Conservation (phyloP, 140 eudicot genomes). For the Senecio squalidus region DNA sequence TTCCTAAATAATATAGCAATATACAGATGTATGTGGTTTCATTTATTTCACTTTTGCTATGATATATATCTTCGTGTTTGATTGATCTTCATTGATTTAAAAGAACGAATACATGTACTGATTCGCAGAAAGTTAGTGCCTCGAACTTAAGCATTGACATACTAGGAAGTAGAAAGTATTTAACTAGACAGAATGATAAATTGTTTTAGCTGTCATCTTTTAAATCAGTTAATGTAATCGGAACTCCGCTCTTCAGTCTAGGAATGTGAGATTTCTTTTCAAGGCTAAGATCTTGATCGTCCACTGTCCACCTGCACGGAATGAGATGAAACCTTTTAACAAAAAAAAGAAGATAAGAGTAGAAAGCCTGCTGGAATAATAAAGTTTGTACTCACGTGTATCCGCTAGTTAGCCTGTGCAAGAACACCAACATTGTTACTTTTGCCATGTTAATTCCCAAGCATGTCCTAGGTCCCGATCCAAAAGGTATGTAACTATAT, state of each 20-base stretch:
- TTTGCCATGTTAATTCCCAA: conserved; percentile 66
- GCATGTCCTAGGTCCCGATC: conserved; percentile 60
- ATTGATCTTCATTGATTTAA: no score
- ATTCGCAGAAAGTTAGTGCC: no score
- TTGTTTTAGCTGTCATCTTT: conserved; percentile 18
- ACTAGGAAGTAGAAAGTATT: no score
- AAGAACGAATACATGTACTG: no score
- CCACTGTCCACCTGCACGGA: conserved; percentile 47
- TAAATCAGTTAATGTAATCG: conserved; percentile 41
- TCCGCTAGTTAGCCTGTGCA: conserved; percentile 47
- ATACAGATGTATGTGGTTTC: no score
- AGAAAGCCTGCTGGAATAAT: no score
- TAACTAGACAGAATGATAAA: no score
- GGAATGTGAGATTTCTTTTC: conserved; percentile 46
- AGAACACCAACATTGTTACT: conserved; percentile 52
- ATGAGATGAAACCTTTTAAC: not conserved
- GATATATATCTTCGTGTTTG: no score
- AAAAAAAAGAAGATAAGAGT: not conserved
- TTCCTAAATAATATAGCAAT: no score
- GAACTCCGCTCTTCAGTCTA: conserved; percentile 52
- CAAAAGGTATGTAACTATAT: conserved; percentile 57
- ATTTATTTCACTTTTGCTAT: no score
- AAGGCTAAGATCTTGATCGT: conserved; percentile 46
- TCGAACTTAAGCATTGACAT: no score
- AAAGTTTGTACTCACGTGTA: conserved; percentile 53